phyloP scores from a whole-genome alignment of 2,329 filamentous ascomycete genomes.

The Davidsoniella eucalypti region DNA sequence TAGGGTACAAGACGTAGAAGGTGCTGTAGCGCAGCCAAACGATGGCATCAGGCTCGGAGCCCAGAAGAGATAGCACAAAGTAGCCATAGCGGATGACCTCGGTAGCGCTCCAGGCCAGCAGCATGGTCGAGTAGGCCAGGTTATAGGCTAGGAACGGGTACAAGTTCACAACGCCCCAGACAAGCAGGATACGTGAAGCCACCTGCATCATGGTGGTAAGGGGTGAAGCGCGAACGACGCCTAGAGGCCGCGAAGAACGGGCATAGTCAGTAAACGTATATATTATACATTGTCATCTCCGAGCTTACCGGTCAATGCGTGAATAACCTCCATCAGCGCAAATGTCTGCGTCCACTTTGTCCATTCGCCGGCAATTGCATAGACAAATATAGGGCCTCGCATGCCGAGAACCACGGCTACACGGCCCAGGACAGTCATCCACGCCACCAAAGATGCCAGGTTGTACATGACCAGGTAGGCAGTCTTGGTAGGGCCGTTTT shows the following conservation, averaged over 20 bases:
- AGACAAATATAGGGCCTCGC: conserved; percentile 42
- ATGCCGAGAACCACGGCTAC: conserved; percentile 38
- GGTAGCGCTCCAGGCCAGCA: conserved; percentile 75
- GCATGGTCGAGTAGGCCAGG: conserved; percentile 57
- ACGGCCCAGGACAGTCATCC: conserved; percentile 59
- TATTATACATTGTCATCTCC: background rate
- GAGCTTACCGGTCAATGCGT: conserved; percentile 54
- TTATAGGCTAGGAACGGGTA: conserved; percentile 52
- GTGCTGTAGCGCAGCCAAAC: conserved; percentile 82
- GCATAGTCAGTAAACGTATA: background rate
- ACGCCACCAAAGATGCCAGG: conserved; percentile 56
- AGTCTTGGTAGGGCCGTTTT: conserved; percentile 27
- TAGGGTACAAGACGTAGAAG: conserved; percentile 81
- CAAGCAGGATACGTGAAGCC: conserved; percentile 67
- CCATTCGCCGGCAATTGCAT: conserved; percentile 45
- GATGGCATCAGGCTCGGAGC: conserved; percentile 45
- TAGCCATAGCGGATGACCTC: conserved; percentile 89
- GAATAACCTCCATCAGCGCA: conserved; percentile 67
- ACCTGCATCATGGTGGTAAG: conserved; percentile 84
- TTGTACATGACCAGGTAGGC: conserved; percentile 80
- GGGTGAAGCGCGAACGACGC: conserved; percentile 71
- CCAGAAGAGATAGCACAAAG: conserved; percentile 60
- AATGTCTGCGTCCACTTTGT: conserved; percentile 69
- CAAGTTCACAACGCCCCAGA: conserved; percentile 65
- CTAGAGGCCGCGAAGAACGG: conserved; percentile 26